Percentiles rank a stretch among this genome's conserved stretches.
phyloP scores from a whole-genome alignment of 768 basidiomycete species.

The Asterophora parasitica region DNA sequence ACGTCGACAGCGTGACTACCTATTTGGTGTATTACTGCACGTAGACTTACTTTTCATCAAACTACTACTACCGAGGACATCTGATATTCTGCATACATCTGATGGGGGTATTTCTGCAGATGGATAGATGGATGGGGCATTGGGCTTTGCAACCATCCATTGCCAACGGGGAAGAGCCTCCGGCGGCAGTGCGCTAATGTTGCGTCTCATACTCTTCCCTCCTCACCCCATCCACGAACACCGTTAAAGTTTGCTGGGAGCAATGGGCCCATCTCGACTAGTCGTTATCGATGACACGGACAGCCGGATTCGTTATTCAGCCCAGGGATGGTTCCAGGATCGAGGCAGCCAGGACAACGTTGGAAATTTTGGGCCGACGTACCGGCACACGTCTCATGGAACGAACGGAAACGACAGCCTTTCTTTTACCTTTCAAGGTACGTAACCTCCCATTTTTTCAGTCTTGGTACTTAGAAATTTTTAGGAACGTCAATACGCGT shows the following conservation, averaged over 20 bases:
- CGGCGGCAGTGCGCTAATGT: no score
- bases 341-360: slow-evolving; percentile 20
- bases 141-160: no score
- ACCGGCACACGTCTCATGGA: slow-evolving; percentile 26
- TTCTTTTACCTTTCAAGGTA: slow-evolving; percentile 27
- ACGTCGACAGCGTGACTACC: no score
- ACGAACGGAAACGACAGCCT: slow-evolving; percentile 24
- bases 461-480: neutral
- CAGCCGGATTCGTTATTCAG: slow-evolving; percentile 24
- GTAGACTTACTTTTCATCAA: no score
- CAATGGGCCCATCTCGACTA: slow-evolving; percentile 17
- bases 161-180: no score
- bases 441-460: neutral
- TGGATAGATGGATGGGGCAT: no score
- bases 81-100: no score
- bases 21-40: no score
- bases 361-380: slow-evolving; percentile 30
- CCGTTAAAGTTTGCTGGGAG: neutral
- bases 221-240: neutral
- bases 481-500: slow-evolving; percentile 13
- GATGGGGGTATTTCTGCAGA: no score
- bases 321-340: slow-evolving; percentile 26
- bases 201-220: no score
- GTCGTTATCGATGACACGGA: slow-evolving; percentile 32
- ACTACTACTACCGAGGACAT: no score